Base-by-base conservation (phyloP, 441 rosid species). In the Metrosideros polymorpha region DNA sequence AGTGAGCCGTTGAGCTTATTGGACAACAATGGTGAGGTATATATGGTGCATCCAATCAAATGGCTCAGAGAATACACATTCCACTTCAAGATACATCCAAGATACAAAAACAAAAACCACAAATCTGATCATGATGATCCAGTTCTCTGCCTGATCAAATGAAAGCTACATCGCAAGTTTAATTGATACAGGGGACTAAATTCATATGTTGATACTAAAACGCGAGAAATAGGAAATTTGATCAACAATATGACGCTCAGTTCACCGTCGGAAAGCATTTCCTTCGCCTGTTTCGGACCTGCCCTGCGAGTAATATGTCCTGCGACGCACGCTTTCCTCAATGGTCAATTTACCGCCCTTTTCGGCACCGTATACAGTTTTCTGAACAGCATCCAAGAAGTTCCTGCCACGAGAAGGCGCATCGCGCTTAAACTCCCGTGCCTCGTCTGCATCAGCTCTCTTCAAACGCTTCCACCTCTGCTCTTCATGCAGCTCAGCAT, bases 391-490 rank as follows among this genome's bases (percentile, higher is more conserved):
- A 92, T 97, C 99, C 87, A 96, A 85, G 90, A 97, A 96, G 91
- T 91, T 96, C 89, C 89, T 95, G 29, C 98, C 96, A 14, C 88
- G 55, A 75, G 92, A 57, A 35, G 86, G 61, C 32, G 87, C 89
- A 87, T 93, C 87, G 82, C 85, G 87, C 8, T 86, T 88, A 86
- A 95, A 96, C 90, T 95, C 97, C 77, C 84, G 88, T 42, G 94
- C 95, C 87, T 95, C 98, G 4, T 89, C 93, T 43, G 94, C 98
- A 27, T 94, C 98, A 7, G 98, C 97, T 86, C 91, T 95, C 92
- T 90, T 95, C 89, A 97, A 76, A 57, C 99, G 94, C 90, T 91
- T 96, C 98, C 98, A 96, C 87, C 99, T 94, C 79, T 95, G 98
- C 85, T 95, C 98, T 85, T 95, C 99, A 22, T 97, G 97, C 89